Percentiles rank a stretch among this genome's conserved stretches.
Evolutionary conservation across 257 asterid genomes (phyloP).

Genomic region (Solanum tacnaense): DNA sequence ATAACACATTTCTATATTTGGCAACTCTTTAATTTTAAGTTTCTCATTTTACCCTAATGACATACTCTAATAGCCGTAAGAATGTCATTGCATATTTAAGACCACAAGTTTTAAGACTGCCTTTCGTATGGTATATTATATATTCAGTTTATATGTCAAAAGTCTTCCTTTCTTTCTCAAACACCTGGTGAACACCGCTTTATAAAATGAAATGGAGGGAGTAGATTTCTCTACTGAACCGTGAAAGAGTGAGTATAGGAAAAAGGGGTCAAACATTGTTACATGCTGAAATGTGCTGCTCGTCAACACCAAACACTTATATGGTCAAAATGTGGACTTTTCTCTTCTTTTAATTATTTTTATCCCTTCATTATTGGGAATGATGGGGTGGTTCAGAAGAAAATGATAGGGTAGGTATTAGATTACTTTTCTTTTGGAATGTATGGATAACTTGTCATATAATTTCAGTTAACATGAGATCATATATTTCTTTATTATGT

Average conservation of each 20-base stretch:
- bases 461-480: background rate
- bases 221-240: background rate
- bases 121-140: background rate
- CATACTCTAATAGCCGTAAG: background rate
- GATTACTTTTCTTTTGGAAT: background rate
- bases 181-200: background rate
- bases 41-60: background rate
- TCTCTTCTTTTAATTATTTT: background rate
- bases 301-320: background rate
- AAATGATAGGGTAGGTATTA: background rate
- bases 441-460: background rate
- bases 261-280: background rate
- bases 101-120: background rate
- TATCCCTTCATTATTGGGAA: background rate
- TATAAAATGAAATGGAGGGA: background rate
- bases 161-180: background rate
- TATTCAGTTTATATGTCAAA: background rate
- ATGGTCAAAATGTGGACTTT: background rate
- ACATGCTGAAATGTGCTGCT: background rate
- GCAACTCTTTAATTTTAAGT: background rate
- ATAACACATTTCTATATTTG: background rate
- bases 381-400: background rate
- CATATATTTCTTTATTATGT: background rate
- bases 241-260: background rate
- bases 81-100: background rate